A percentile compares a stretch with the other conserved stretches of the same genome.
Evolutionary conservation across 768 basidiomycete species (phyloP).

Genomic region (Tulasnella calospora): DNA sequence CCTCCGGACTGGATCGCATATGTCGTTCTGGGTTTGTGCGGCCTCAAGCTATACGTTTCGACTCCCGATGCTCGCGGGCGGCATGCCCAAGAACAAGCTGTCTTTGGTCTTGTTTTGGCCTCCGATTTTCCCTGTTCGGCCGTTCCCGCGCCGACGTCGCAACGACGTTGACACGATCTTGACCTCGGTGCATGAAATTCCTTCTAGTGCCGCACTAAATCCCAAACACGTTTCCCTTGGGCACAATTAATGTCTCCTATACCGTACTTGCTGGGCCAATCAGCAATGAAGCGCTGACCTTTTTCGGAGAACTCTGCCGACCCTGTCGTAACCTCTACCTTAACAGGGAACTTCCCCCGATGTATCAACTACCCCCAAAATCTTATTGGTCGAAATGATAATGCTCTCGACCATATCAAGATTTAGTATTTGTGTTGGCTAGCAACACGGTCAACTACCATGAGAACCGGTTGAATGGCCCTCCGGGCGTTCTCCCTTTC

Average conservation of each 20-base stretch:
- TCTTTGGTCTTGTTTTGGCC: neutral
- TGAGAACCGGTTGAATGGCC: neutral
- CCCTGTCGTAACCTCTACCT: neutral
- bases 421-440: neutral
- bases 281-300: neutral
- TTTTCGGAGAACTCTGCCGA: neutral
- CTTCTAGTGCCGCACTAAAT: neutral
- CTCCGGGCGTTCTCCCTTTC: neutral
- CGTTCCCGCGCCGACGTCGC: neutral
- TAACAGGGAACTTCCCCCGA: neutral
- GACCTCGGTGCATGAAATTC: neutral
- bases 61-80: neutral
- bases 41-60: neutral
- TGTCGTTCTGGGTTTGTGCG: neutral
- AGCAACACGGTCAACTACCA: neutral
- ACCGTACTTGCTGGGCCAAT: neutral
- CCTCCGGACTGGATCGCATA: neutral
- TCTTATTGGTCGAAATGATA: neutral
- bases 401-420: neutral
- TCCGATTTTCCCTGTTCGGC: neutral
- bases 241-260: neutral
- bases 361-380: neutral
- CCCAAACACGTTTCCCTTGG: neutral
- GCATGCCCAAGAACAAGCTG: neutral
- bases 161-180: neutral